Conservation (phyloP, 306 rosid genomes). For the Lupinus albus region DNA sequence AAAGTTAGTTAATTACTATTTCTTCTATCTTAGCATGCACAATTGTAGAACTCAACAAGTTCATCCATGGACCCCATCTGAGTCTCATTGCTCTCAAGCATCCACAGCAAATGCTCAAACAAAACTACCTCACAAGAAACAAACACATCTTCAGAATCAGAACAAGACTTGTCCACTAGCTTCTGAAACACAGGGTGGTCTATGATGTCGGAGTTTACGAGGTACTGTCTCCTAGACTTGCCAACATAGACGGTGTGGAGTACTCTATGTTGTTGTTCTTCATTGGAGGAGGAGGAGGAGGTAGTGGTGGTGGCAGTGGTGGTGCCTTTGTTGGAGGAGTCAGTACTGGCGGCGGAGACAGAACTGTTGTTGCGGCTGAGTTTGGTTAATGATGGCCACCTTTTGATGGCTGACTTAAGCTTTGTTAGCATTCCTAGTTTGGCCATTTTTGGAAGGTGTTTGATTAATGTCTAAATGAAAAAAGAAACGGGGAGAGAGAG, state of each 20-base stretch:
- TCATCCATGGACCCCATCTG: conserved; percentile 85
- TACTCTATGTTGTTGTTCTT: neutral
- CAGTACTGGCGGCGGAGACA: conserved; percentile 36
- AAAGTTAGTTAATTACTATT: conserved; percentile 32
- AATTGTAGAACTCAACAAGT: conserved; percentile 77
- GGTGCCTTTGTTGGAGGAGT: neutral
- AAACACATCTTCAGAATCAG: conserved; percentile 37
- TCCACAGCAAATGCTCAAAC: conserved; percentile 93
- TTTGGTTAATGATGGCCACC: conserved; percentile 78
- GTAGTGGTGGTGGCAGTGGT: too few relatives aligned
- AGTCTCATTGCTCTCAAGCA: conserved; percentile 68
- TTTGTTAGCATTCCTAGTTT: conserved; percentile 73
- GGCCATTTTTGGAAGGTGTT: conserved; percentile 59
- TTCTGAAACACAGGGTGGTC: conserved; percentile 83
- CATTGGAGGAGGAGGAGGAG: too few relatives aligned
- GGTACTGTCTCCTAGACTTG: conserved; percentile 68
- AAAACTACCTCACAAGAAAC: conserved; percentile 84
- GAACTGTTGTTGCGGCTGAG: conserved; percentile 57
- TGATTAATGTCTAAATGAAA: conserved; percentile 28
- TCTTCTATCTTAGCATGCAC: conserved; percentile 45
- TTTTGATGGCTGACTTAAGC: conserved; percentile 80
- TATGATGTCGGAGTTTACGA: conserved; percentile 63
- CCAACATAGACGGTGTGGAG: conserved; percentile 78
- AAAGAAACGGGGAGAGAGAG: neutral
- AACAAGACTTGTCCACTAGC: conserved; percentile 62